phyloP scores from a whole-genome alignment of 2,329 filamentous ascomycete species.

The Ploettnerulaceae sp. region DNA sequence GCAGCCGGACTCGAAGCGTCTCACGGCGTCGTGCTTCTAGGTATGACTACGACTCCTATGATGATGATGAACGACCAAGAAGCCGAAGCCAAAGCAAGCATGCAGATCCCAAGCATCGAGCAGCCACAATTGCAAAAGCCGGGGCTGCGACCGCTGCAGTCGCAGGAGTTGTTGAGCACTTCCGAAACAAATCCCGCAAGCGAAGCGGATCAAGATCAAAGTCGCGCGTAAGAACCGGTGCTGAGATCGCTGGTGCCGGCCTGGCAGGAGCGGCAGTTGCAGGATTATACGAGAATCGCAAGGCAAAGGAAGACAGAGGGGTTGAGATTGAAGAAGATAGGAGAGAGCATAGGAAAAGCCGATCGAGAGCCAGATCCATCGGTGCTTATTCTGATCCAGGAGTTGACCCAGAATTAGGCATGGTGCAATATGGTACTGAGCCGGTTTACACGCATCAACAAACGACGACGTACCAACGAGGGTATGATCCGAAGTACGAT shows the following conservation, averaged over 20 bases:
- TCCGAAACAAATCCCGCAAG: slow-evolving; percentile 49
- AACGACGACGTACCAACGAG: slow-evolving; percentile 29
- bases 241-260: slow-evolving; percentile 56
- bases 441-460: slow-evolving; percentile 44
- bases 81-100: slow-evolving; percentile 43
- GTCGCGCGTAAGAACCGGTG: slow-evolving; percentile 44
- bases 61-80: slow-evolving; percentile 33
- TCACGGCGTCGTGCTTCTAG: slow-evolving; percentile 40
- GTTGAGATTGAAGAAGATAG: slow-evolving; percentile 33
- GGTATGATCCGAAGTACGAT: slow-evolving; percentile 26
- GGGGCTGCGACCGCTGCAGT: slow-evolving; percentile 51
- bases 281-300: slow-evolving; percentile 56
- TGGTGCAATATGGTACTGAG: slow-evolving; percentile 61
- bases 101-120: slow-evolving; percentile 44
- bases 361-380: slow-evolving; percentile 47
- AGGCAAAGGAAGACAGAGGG: slow-evolving; percentile 53
- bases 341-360: slow-evolving; percentile 32
- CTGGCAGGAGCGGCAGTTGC: slow-evolving; percentile 56
- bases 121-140: slow-evolving; percentile 31
- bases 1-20: slow-evolving; percentile 45
- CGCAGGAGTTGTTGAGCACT: slow-evolving; percentile 54
- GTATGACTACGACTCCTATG: slow-evolving; percentile 22
- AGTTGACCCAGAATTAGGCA: slow-evolving; percentile 60
- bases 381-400: slow-evolving; percentile 44
- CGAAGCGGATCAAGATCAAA: slow-evolving; percentile 39